Evolutionary conservation across 148 eudicot genomes (phyloP), one percentile per base, ranked within the genome.

Genomic region (Spergularia marina): DNA sequence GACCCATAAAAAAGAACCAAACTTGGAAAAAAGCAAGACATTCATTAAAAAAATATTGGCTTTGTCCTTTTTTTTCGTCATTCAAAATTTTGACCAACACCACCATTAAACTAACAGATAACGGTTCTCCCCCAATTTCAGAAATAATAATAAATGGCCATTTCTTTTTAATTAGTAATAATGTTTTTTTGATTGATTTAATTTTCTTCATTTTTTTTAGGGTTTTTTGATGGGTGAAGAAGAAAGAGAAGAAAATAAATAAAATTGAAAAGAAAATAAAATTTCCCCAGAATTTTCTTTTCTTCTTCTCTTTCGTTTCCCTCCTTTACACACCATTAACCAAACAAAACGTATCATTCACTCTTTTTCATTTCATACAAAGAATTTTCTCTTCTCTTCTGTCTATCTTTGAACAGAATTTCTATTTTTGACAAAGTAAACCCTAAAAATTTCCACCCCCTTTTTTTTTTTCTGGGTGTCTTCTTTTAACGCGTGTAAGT

Each of bases 41-140:
- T 53, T 70, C 54, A 23, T 23, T 23, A 23, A 23, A 23, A 40
- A 41, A 41, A 41, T 41, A 7, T 41, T 41, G 73, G 73, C 25
- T 53, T 52, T 70, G 60, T 53, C 54, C 51, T 23, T 23, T 16
- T 51, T 41, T 57, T 44, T 57, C 5, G 52, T 36, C 4, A 16
- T 10, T 41, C 20, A 53, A 14, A 16, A 76, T 41, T 51, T 77
- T 76, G 74, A 76, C 74, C 55, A 7, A 47, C 51, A 68, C 36
- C 36, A 30, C 4, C 68, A 58, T 68, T 58, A 58, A 76, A 55
- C 77, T 53, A 40, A 62, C 68, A 66, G 53, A 58, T 76, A 76
- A 68, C 67, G 25, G 78, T 76, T 76, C 40, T 14, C 10, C 49
- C 49, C 49, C 49, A 44, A 44, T 44, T 44, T 44, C 10, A 9